Conservation (phyloP, 352 stramenopile genomes). For the Globisporangium irregulare region DNA sequence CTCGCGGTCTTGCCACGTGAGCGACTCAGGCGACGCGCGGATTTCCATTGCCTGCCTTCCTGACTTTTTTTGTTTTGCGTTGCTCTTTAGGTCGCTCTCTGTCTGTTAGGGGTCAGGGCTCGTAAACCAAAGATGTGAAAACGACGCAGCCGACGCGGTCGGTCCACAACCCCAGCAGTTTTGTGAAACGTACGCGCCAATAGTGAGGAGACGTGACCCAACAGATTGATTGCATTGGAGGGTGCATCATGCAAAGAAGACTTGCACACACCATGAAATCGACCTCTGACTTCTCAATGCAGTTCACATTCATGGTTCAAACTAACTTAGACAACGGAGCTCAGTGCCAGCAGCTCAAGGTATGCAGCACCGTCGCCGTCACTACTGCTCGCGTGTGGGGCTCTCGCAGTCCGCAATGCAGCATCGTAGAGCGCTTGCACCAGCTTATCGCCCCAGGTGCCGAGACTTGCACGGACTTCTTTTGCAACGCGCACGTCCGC, state of each 20-base stretch:
- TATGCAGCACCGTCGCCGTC: neutral
- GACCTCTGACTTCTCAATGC: too few species aligned
- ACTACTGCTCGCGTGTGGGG: neutral
- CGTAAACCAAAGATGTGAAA: neutral
- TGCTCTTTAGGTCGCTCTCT: neutral
- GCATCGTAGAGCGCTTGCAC: neutral
- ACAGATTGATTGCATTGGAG: neutral
- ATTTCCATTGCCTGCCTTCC: conserved; percentile 38
- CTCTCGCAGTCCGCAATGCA: neutral
- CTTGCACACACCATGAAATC: too few species aligned
- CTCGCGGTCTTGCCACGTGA: conserved; percentile 89
- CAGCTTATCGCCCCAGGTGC: conserved; percentile 7
- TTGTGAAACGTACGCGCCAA: neutral
- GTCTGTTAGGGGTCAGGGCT: neutral
- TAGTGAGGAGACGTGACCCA: neutral
- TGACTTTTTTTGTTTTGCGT: neutral
- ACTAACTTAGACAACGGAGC: neutral
- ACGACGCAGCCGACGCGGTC: too few species aligned
- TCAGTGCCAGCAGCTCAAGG: neutral
- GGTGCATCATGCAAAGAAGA: neutral
- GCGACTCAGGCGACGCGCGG: conserved; percentile 42
- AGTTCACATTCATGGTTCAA: too few species aligned
- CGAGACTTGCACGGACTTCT: conserved; percentile 4
- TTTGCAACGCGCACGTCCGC: neutral
- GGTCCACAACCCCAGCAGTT: too few species aligned